These are phyloP conservation scores for Hericium erinaceus DNA, from an alignment of 768 basidiomycete genomes.

Conservation along the genomic window DNA sequence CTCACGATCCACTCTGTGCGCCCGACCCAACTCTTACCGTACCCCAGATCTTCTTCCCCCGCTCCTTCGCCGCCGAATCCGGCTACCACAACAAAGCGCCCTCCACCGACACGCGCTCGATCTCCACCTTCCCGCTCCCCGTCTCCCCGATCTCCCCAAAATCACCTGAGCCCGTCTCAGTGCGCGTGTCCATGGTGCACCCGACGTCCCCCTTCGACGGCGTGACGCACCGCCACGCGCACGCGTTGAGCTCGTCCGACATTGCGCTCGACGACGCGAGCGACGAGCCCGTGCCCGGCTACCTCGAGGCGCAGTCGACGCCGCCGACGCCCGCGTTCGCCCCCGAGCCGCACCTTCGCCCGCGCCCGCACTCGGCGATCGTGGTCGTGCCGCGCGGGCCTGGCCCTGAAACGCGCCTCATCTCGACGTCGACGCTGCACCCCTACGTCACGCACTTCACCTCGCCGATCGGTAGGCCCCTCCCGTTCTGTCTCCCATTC, in stretches of 20 bases:
- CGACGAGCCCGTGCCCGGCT: background rate
- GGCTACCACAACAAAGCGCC: constrained; percentile 44
- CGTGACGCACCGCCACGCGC: background rate
- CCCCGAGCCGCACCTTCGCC: background rate
- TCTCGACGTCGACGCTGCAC: constrained; percentile 14
- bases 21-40: background rate
- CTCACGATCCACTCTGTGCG: background rate
- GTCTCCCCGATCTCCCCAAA: constrained; percentile 1
- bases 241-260: background rate
- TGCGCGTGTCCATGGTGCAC: background rate
- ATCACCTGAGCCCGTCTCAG: background rate
- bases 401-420: constrained; percentile 2
- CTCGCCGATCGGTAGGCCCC: constrained; percentile 27
- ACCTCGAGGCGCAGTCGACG: background rate
- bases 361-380: background rate
- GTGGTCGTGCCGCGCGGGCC: constrained; percentile 1
- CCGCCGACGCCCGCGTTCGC: background rate
- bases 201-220: background rate
- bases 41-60: constrained; percentile 67
- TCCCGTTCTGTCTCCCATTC: background rate
- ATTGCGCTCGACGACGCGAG: background rate
- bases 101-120: constrained; percentile 11
- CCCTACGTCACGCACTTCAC: constrained; percentile 29
- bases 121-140: constrained; percentile 7
- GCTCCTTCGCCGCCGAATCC: constrained; percentile 54